Percentiles rank a stretch among this genome's conserved stretches.
Conservation (phyloP, 169 alveolate genomes). For the Eimeria sp. region DNA sequence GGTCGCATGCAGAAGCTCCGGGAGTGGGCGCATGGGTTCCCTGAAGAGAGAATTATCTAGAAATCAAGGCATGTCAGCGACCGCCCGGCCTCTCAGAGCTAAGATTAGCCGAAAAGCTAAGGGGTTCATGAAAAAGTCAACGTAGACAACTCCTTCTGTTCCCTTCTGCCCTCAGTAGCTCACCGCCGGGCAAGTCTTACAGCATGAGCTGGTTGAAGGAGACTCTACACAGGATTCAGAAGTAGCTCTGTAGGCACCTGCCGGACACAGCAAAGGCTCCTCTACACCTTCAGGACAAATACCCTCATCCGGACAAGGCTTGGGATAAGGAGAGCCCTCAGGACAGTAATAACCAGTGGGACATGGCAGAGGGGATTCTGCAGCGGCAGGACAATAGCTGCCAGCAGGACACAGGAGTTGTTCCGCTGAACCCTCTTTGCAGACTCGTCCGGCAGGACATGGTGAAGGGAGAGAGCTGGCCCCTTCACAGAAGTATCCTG, state of each 20-base stretch:
- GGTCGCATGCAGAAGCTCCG: conserved; percentile 59
- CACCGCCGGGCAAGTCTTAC: conserved; percentile 79
- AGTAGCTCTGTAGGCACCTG: conserved; percentile 65
- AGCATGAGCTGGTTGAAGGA: conserved; percentile 68
- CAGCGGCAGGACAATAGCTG: conserved; percentile 75
- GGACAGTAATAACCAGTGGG: conserved; percentile 89
- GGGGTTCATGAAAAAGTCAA: not conserved
- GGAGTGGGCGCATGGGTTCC: conserved; percentile 38
- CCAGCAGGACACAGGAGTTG: conserved; percentile 69
- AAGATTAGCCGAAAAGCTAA: not conserved
- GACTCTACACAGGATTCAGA: conserved; percentile 18
- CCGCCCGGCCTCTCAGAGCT: too few species aligned
- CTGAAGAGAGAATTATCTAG: not conserved
- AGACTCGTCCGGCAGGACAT: conserved; percentile 81
- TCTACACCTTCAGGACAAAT: conserved; percentile 54
- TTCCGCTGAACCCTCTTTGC: conserved; percentile 83
- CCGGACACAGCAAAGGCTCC: conserved; percentile 75
- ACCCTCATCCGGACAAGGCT: conserved; percentile 85
- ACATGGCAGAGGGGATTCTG: conserved; percentile 77
- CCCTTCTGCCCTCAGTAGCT: not conserved
- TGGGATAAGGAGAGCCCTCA: conserved; percentile 84
- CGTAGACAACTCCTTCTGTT: not conserved
- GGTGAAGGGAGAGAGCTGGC: conserved; percentile 21
- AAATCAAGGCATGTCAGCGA: not conserved
- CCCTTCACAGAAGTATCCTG: conserved; percentile 71